phyloP scores from a whole-genome alignment of 805 yeast genomes.

The Myxozyma udenii region DNA sequence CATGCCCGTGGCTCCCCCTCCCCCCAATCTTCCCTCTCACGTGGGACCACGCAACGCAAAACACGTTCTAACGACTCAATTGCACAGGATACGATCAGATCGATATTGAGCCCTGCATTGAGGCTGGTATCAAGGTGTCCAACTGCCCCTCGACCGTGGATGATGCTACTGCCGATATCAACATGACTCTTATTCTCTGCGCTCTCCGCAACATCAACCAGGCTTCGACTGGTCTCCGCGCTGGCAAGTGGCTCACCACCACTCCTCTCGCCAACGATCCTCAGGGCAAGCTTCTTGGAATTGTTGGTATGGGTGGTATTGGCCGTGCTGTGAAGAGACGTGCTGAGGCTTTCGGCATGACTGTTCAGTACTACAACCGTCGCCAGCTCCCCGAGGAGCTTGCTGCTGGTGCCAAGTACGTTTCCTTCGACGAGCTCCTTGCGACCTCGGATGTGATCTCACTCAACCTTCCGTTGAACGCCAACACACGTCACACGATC shows the following conservation, averaged over 20 bases:
- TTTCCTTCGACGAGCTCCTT: conserved; percentile 65
- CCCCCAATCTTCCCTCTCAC: too few relatives aligned
- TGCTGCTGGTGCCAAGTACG: conserved; percentile 70
- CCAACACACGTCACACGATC: conserved; percentile 66
- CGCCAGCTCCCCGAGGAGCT: conserved; percentile 54
- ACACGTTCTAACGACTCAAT: too few relatives aligned
- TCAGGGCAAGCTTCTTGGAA: conserved; percentile 70
- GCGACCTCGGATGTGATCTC: conserved; percentile 64
- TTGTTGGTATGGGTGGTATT: conserved; percentile 86
- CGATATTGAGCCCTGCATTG: conserved; percentile 53
- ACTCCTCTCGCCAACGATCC: conserved; percentile 72
- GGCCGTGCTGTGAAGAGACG: conserved; percentile 77
- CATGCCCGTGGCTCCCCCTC: too few relatives aligned
- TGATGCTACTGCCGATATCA: conserved; percentile 69
- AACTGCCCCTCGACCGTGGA: conserved; percentile 67
- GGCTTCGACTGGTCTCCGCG: conserved; percentile 53
- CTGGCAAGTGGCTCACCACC: conserved; percentile 62
- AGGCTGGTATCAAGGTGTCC: conserved; percentile 57
- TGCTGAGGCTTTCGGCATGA: conserved; percentile 74
- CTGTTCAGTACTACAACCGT: conserved; percentile 72
- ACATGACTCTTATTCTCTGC: conserved; percentile 58
- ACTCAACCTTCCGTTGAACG: conserved; percentile 73
- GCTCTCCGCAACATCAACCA: conserved; percentile 65
- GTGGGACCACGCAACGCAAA: too few relatives aligned
- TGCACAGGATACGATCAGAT: conserved; percentile 61